A percentile compares a stretch with the other conserved stretches of the same genome.
These are phyloP conservation scores for Metarhizium sp. DNA, from an alignment of 2,329 filamentous ascomycete species.

Conservation along the genomic window DNA sequence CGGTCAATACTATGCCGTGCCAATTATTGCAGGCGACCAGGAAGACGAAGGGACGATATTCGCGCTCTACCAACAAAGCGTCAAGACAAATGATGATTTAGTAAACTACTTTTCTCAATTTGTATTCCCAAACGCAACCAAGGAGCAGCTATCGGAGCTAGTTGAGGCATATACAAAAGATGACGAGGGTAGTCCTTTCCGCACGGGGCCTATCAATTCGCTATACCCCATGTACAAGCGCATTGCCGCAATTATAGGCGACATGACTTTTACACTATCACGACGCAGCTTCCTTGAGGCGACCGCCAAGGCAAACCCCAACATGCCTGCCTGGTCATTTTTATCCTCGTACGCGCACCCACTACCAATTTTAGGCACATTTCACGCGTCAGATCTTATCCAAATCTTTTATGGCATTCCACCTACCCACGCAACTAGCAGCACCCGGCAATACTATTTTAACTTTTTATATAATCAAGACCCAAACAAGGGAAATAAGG, in stretches of 20 bases:
- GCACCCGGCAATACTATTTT: slow-evolving; percentile 59
- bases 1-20: slow-evolving; percentile 48
- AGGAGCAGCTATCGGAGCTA: slow-evolving; percentile 40
- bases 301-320: slow-evolving; percentile 36
- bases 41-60: slow-evolving; percentile 77
- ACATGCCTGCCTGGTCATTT: slow-evolving; percentile 66
- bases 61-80: slow-evolving; percentile 55
- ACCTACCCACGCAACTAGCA: slow-evolving; percentile 41
- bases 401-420: slow-evolving; percentile 54
- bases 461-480: slow-evolving; percentile 63
- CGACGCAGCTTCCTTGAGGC: slow-evolving; percentile 53
- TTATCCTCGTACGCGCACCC: slow-evolving; percentile 63
- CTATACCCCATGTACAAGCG: slow-evolving; percentile 71
- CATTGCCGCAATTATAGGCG: slow-evolving; percentile 64
- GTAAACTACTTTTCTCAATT: slow-evolving; percentile 48
- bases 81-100: slow-evolving; percentile 32
- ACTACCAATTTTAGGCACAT: slow-evolving; percentile 64
- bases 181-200: slow-evolving; percentile 59
- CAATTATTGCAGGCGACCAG: slow-evolving; percentile 57
- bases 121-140: slow-evolving; percentile 51
- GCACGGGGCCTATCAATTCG: slow-evolving; percentile 59
- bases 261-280: slow-evolving; percentile 64
- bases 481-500: slow-evolving; percentile 40
- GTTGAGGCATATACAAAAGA: slow-evolving; percentile 53
- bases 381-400: slow-evolving; percentile 62